Evolutionary conservation across 2,329 filamentous ascomycete species (phyloP), one percentile per base, ranked within the genome.

Genomic region (Blumeriella jaapii): DNA sequence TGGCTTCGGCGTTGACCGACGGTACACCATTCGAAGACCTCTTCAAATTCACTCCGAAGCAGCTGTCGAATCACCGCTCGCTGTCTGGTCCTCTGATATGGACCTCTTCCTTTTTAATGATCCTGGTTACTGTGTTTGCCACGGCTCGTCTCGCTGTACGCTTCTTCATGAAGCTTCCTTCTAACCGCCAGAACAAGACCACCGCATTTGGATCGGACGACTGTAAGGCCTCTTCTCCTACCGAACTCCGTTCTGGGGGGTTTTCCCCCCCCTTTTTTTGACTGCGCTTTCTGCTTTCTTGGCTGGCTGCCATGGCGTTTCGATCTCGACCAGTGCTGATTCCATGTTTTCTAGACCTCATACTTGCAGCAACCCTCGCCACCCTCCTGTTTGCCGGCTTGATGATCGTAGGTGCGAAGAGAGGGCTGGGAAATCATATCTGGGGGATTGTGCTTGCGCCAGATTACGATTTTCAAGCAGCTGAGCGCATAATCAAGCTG

Each of bases 371-470:
- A 9, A 15, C 11, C 13, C 13, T 28, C 18, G 14, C 11, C 17
- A 33, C 36, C 8, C 8, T 35, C 4, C n/a, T 23, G 8, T 24
- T 38, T 6, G 27, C 39, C n/a, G 27, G 14, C 7, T 38, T 22
- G 29, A 32, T 25, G 6, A 26, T 41, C 24, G 16, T 38, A 14
- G 39, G 35, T 29, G 36, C 35, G 6, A 8, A 12, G 14, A 8
- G 8, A 6, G 40, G 40, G 10, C 31, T 42, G 8, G 40, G 40
- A 24, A 27, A 36, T 18, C 40, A 42, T 35, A 34, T 42, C 16
- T 34, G 37, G 40, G 27, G 36, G 12, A 31, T 42, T 19, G 18
- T 28, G 12, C 24, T 7, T 17, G 24, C 13, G 10, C 12, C 20
- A 6, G 8, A 15, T 12, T 26, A 23, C 15, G n/a, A n/a, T 23